These are phyloP conservation scores for Diospyros lotus DNA, from an alignment of 148 eudicot species.

Conservation along the genomic window DNA sequence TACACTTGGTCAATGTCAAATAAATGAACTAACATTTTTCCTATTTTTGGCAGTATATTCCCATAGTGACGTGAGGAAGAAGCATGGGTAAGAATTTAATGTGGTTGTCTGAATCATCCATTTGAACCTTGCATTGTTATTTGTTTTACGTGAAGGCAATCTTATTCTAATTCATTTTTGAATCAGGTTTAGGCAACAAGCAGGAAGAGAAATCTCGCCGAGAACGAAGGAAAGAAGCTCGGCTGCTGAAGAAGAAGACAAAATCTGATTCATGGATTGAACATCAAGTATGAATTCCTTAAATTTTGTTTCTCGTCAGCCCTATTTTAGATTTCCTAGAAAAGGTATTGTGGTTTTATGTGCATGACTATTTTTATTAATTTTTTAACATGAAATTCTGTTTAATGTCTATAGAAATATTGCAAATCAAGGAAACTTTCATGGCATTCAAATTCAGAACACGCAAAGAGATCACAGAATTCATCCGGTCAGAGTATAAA, in stretches of 20 bases:
- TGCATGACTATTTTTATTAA: neutral
- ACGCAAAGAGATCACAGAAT: constrained; percentile 2
- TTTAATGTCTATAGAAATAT: constrained; percentile 23
- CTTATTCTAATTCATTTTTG: constrained; percentile 6
- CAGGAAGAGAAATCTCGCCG: constrained; percentile 36
- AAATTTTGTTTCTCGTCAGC: neutral
- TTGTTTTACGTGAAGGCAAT: constrained; percentile 4
- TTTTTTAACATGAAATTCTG: neutral
- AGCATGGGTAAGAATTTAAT: constrained; percentile 19
- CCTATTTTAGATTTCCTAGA: neutral
- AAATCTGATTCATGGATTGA: constrained; percentile 59
- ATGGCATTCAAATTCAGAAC: constrained; percentile 13
- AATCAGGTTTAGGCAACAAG: constrained; percentile 5
- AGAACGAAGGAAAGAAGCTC: constrained; percentile 55
- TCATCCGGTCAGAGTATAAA: neutral
- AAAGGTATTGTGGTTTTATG: neutral
- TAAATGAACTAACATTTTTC: neutral
- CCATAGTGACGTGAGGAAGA: neutral
- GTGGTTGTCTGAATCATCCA: neutral
- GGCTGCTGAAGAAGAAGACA: constrained; percentile 50
- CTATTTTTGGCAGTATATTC: constrained; percentile 13
- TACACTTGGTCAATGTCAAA: too few species aligned
- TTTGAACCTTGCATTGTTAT: neutral
- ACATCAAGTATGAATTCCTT: constrained; percentile 33
- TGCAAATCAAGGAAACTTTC: constrained; percentile 26